A percentile compares a stretch with the other conserved stretches of the same genome.
Conservation (phyloP, 441 rosid species). For the Gossypium gossypioides region DNA sequence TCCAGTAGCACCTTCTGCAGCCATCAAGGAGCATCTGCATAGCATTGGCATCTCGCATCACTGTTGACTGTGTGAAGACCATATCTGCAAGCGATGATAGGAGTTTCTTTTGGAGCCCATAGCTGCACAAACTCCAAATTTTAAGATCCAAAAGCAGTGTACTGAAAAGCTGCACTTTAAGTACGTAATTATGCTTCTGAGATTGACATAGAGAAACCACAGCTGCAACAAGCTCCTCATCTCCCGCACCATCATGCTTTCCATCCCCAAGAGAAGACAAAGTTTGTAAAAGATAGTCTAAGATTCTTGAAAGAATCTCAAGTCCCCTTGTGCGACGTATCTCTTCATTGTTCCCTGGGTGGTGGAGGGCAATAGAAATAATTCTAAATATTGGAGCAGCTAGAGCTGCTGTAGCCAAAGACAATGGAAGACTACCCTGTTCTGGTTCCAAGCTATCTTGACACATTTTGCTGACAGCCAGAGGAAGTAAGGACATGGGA, state of each 20-base stretch:
- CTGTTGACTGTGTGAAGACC: constrained; percentile 90
- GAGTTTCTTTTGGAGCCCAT: constrained; percentile 94
- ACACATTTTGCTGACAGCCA: constrained; percentile 62
- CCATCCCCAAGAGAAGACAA: constrained; percentile 57
- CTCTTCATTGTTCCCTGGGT: constrained; percentile 90
- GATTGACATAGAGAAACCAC: constrained; percentile 84
- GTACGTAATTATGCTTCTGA: constrained; percentile 70
- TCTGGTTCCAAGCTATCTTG: constrained; percentile 72
- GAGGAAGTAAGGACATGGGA: constrained; percentile 88
- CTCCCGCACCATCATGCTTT: constrained; percentile 61
- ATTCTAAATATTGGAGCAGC: constrained; percentile 93
- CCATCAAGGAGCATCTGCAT: constrained; percentile 99
- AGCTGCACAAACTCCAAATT: constrained; percentile 94
- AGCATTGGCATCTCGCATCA: constrained; percentile 94
- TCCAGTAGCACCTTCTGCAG: constrained; percentile 99
- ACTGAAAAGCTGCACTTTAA: constrained; percentile 90
- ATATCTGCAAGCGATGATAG: constrained; percentile 92
- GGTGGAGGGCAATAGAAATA: constrained; percentile 67
- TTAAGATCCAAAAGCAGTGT: constrained; percentile 80
- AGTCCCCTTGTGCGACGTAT: constrained; percentile 70
- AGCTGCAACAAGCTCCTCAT: constrained; percentile 98
- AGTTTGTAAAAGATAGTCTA: constrained; percentile 76
- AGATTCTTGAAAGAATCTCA: constrained; percentile 77
- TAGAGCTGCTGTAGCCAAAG: constrained; percentile 57
- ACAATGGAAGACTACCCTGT: constrained; percentile 45